Conservation (phyloP, 2,329 filamentous ascomycete genomes). For the Colletotrichum aenigma region DNA sequence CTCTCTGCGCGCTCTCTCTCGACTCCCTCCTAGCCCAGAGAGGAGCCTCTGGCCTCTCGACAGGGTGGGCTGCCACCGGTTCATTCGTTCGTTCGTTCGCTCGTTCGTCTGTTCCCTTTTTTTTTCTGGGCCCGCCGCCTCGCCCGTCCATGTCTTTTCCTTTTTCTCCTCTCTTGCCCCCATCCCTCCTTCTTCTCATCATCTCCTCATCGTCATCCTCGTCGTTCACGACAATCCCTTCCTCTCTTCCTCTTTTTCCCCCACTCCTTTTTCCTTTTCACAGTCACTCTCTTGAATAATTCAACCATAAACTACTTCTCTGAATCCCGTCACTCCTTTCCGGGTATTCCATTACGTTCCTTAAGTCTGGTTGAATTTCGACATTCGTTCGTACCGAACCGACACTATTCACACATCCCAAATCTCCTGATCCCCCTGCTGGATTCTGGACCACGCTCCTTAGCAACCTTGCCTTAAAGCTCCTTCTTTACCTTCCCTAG, state of each 20-base stretch:
- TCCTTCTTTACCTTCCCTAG: slow-evolving; percentile 15
- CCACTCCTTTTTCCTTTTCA: slow-evolving; percentile 43
- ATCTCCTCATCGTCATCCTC: slow-evolving; percentile 37
- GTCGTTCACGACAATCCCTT: slow-evolving; percentile 39
- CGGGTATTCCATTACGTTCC: slow-evolving; percentile 48
- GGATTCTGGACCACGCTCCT: slow-evolving; percentile 28
- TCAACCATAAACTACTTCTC: slow-evolving; percentile 35
- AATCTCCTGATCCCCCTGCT: slow-evolving; percentile 21
- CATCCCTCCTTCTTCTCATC: slow-evolving; percentile 38
- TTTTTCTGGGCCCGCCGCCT: slow-evolving; percentile 14
- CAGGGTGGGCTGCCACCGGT: slow-evolving; percentile 12
- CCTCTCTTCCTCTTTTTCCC: slow-evolving; percentile 35
- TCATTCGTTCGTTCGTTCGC: slow-evolving; percentile 1
- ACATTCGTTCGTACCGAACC: slow-evolving; percentile 22
- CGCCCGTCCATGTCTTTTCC: slow-evolving; percentile 27
- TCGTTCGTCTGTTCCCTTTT: slow-evolving; percentile 15
- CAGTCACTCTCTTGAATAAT: slow-evolving; percentile 56
- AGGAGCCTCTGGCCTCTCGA: neutral
- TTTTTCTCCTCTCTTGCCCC: slow-evolving; percentile 27
- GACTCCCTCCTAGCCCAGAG: neutral
- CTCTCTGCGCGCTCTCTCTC: neutral
- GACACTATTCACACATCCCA: slow-evolving; percentile 17
- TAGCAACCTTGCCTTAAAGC: slow-evolving; percentile 24
- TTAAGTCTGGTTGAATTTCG: slow-evolving; percentile 31
- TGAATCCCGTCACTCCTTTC: slow-evolving; percentile 58